A percentile compares a stretch with the other conserved stretches of the same genome.
phyloP scores from a whole-genome alignment of 2,329 filamentous ascomycete species.

The Ceratocystis papillata region DNA sequence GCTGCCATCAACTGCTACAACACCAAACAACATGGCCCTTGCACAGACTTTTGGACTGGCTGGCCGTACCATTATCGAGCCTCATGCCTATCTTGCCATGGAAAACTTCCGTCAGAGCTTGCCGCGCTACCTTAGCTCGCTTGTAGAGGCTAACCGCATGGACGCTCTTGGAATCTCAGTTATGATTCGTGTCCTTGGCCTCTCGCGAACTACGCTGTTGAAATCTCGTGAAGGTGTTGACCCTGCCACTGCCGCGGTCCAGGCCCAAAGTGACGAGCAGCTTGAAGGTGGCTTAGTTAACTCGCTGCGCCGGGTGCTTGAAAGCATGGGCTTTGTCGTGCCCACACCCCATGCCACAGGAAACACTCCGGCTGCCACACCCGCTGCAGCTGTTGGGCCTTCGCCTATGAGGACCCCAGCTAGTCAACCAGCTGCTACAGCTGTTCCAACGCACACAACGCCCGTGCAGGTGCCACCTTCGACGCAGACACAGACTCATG shows the following conservation, averaged over 20 bases:
- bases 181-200: constrained; percentile 41
- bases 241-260: constrained; percentile 26
- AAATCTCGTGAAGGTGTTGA: constrained; percentile 32
- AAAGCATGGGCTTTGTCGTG: constrained; percentile 31
- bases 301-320: constrained; percentile 34
- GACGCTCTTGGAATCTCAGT: constrained; percentile 41
- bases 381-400: neutral
- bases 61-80: constrained; percentile 32
- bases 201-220: constrained; percentile 37
- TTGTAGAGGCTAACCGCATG: constrained; percentile 35
- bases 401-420: constrained; percentile 3
- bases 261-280: constrained; percentile 31
- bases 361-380: constrained; percentile 19
- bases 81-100: constrained; percentile 36
- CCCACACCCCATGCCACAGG: neutral
- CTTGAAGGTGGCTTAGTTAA: constrained; percentile 36
- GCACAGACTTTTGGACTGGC: constrained; percentile 23
- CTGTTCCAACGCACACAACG: neutral
- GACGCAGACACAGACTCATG: neutral
- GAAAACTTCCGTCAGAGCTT: constrained; percentile 40
- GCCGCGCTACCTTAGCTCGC: constrained; percentile 33
- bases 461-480: neutral
- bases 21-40: constrained; percentile 24
- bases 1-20: constrained; percentile 26
- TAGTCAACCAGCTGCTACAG: neutral